A percentile compares a stretch with the other conserved stretches of the same genome.
Conservation (phyloP, 345 rosid genomes). For the Trapa incisa region DNA sequence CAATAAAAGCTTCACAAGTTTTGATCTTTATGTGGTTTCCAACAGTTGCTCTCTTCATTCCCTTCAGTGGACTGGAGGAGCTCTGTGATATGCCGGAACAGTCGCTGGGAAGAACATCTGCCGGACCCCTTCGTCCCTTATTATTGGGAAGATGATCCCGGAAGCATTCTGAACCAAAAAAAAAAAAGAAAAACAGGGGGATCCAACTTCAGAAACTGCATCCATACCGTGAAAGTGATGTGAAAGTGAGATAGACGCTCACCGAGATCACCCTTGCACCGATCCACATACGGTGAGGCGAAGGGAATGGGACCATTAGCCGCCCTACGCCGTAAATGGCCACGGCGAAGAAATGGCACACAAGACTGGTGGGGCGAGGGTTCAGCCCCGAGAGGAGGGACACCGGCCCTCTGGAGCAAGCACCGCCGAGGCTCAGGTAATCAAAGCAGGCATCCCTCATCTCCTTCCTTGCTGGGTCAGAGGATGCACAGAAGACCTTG, state of each 20-base stretch:
- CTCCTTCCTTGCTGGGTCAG: slow-evolving; percentile 22
- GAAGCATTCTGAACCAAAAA: slow-evolving; percentile 22
- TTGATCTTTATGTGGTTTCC: not conserved
- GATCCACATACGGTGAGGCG: slow-evolving; percentile 21
- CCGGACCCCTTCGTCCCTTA: slow-evolving; percentile 29
- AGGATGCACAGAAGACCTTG: slow-evolving; percentile 24
- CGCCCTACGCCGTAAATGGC: slow-evolving; percentile 23
- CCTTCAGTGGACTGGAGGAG: slow-evolving; percentile 14
- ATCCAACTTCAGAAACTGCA: not conserved
- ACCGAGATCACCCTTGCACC: slow-evolving; percentile 21
- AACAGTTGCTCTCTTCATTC: not conserved
- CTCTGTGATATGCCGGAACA: slow-evolving; percentile 31
- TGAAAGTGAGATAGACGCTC: not conserved
- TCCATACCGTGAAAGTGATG: not conserved
- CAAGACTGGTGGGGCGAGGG: slow-evolving; percentile 19
- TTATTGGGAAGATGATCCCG: slow-evolving; percentile 31
- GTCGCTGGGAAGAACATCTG: slow-evolving; percentile 39
- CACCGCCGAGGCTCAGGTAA: slow-evolving; percentile 29
- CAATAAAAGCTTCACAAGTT: not conserved
- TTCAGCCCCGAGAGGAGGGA: slow-evolving; percentile 25
- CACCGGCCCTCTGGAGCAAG: slow-evolving; percentile 17
- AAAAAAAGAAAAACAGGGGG: not conserved
- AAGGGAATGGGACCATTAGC: slow-evolving; percentile 23
- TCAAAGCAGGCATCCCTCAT: slow-evolving; percentile 27
- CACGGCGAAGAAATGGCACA: slow-evolving; percentile 20